Evolutionary conservation across 495 filamentous ascomycete genomes (phyloP).

Genomic region (Xylaria bambusicola): DNA sequence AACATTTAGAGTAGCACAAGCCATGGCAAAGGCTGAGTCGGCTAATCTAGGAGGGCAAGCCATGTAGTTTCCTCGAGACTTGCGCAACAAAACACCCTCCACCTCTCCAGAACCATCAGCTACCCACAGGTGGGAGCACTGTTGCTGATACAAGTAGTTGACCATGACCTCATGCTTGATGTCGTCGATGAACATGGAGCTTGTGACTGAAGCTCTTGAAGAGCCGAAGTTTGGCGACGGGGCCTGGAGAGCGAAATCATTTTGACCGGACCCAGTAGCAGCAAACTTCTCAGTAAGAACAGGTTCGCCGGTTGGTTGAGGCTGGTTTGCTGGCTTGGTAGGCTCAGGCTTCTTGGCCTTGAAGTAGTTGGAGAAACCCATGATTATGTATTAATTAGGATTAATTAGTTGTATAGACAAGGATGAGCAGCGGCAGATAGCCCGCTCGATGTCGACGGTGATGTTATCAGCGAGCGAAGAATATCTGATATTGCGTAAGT

Average conservation of each 20-base stretch:
- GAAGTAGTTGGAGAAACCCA: conserved; percentile 66
- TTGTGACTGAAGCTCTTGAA: conserved; percentile 51
- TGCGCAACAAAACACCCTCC: conserved; percentile 72
- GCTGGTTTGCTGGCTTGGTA: conserved; percentile 23
- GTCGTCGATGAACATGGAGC: conserved; percentile 66
- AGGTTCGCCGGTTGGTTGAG: conserved; percentile 8
- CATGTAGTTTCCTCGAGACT: conserved; percentile 65
- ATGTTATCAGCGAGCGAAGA: not conserved
- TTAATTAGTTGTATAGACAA: not conserved
- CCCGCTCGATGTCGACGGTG: conserved; percentile 5
- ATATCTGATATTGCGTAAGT: not conserved
- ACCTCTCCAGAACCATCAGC: conserved; percentile 63
- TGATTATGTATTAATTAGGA: conserved; percentile 33
- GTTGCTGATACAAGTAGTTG: conserved; percentile 78
- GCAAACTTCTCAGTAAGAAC: conserved; percentile 30
- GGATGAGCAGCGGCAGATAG: conserved; percentile 13
- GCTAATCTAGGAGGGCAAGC: conserved; percentile 64
- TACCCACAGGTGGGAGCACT: conserved; percentile 70
- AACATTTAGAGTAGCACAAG: conserved; percentile 67
- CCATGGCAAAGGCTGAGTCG: conserved; percentile 58
- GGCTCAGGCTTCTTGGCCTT: conserved; percentile 49
- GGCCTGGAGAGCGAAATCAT: conserved; percentile 49
- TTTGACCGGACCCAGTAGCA: conserved; percentile 15
- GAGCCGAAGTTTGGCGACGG: conserved; percentile 48
- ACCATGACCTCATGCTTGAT: conserved; percentile 86